Evolutionary conservation across 2,329 filamentous ascomycete genomes (phyloP), one percentile per base, ranked within the genome.

Genomic region (Ophiostoma tasmaniense): DNA sequence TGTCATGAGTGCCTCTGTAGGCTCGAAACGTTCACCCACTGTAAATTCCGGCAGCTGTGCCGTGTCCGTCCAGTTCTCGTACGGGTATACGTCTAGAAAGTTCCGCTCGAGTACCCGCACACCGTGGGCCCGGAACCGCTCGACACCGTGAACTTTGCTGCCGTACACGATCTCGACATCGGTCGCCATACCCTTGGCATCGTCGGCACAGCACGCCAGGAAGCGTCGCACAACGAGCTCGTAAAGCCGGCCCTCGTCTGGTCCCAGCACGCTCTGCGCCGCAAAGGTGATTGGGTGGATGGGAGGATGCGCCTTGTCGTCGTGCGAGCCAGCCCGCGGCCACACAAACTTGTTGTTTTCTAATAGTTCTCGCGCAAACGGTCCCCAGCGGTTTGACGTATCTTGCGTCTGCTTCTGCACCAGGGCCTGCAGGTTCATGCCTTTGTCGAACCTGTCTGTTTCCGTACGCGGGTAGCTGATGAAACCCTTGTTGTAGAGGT

Each of bases 391-490:
- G 35, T 67, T 64, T 0, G 81, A 81, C 59, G 81, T 80, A 75
- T 93, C 91, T 70, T 88, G 87, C 0, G 86, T 87, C 77, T 99
- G 95, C 75, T 96, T 97, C 74, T 91, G 87, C 22, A 97, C 85
- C 10, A 99, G 81, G 28, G 84, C 85, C 71, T 86, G 87, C 25
- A 99, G 83, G 76, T 98, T 89, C 81, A 98, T 97, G 4, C 86
- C 94, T 74, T 87, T 87, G 75, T 97, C 93, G 75, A 98, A 99
- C 39, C 94, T 90, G 77, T 99, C 95, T 0, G 95, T 99, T 78
- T 99, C 95, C 0, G 95, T 99, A 78, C 95, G 89, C 1, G 95
- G 95, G 78, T 99, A 99, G 78, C 93, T 97, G 79, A 99, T 97
- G 79, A 93, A 98, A 0, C 95, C 95, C 77, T 90, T 93, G 65